A percentile compares a stretch with the other conserved stretches of the same genome.
Evolutionary conservation across 2,329 filamentous ascomycete genomes (phyloP).

Genomic region (Aspergillus pseudoviridinutans): DNA sequence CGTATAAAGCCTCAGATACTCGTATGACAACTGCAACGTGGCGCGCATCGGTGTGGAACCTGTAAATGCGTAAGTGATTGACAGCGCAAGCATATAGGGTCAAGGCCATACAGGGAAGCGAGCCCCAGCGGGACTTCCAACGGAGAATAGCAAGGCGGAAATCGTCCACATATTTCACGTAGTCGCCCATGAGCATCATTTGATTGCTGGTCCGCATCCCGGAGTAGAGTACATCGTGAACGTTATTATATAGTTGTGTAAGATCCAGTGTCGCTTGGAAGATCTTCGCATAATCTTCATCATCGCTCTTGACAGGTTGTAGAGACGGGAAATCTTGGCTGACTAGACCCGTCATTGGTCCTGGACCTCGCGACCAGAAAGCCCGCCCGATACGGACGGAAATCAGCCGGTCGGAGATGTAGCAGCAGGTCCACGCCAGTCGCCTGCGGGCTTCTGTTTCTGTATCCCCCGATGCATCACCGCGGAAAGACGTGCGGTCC

Average conservation of each 20-base stretch:
- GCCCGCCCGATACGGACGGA: slow-evolving; percentile 68
- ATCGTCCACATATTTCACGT: slow-evolving; percentile 72
- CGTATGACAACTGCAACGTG: slow-evolving; percentile 65
- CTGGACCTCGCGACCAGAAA: slow-evolving; percentile 70
- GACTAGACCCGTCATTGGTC: slow-evolving; percentile 60
- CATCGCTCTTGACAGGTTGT: slow-evolving; percentile 53
- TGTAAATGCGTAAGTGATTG: slow-evolving; percentile 23
- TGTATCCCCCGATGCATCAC: slow-evolving; percentile 56
- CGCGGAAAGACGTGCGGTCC: slow-evolving; percentile 64
- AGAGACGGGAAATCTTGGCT: slow-evolving; percentile 66
- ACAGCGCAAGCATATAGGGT: not conserved
- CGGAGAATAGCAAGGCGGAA: slow-evolving; percentile 65
- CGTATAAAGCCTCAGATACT: slow-evolving; percentile 69
- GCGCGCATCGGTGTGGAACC: slow-evolving; percentile 63
- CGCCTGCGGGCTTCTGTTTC: slow-evolving; percentile 59
- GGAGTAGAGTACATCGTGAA: slow-evolving; percentile 69
- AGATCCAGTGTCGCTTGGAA: slow-evolving; percentile 69
- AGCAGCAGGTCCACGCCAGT: slow-evolving; percentile 66
- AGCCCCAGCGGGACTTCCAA: slow-evolving; percentile 69
- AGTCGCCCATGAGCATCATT: slow-evolving; percentile 66
- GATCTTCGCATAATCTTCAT: slow-evolving; percentile 64
- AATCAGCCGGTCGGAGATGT: slow-evolving; percentile 64
- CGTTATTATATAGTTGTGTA: slow-evolving; percentile 68
- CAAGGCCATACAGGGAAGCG: slow-evolving; percentile 53
- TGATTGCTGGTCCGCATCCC: slow-evolving; percentile 67